Percentiles rank a stretch among this genome's conserved stretches.
Evolutionary conservation across 331 rosid species (phyloP).

Genomic region (Acacia concinna): DNA sequence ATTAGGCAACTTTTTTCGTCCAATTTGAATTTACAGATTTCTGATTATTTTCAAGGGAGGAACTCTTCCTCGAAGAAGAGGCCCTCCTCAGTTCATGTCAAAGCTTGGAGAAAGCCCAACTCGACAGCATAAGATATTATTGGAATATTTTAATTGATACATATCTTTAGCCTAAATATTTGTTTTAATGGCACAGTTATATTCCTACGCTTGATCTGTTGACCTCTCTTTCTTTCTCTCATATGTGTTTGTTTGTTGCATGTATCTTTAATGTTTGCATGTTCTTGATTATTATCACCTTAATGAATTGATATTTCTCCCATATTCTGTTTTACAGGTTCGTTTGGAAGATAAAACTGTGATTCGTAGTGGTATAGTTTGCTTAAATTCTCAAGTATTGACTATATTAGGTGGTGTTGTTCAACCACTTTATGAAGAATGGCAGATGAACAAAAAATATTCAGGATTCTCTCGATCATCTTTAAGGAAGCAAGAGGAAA

Average conservation of each 20-base stretch:
- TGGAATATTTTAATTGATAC: neutral
- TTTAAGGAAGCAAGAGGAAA: slow-evolving; percentile 54
- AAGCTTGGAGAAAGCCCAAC: no score
- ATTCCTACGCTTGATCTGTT: neutral
- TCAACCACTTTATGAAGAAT: slow-evolving; percentile 80
- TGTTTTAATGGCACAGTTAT: neutral
- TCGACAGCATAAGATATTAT: no score
- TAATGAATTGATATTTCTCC: slow-evolving; percentile 23
- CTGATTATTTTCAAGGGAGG: no score
- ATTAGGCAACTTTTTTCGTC: no score
- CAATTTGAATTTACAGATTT: no score
- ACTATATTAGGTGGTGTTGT: slow-evolving; percentile 84
- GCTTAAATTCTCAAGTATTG: slow-evolving; percentile 70
- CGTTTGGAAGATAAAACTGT: slow-evolving; percentile 71
- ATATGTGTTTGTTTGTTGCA: slow-evolving; percentile 11
- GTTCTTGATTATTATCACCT: slow-evolving; percentile 11
- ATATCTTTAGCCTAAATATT: neutral
- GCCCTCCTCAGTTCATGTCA: no score
- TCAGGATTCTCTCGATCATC: slow-evolving; percentile 73
- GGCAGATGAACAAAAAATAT: slow-evolving; percentile 88
- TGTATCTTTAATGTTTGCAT: neutral
- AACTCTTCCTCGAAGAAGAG: no score
- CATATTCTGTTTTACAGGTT: slow-evolving; percentile 53
- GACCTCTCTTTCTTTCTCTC: neutral
- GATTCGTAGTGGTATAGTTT: slow-evolving; percentile 62